phyloP scores from a whole-genome alignment of 345 rosid genomes.

The Viola odorata region DNA sequence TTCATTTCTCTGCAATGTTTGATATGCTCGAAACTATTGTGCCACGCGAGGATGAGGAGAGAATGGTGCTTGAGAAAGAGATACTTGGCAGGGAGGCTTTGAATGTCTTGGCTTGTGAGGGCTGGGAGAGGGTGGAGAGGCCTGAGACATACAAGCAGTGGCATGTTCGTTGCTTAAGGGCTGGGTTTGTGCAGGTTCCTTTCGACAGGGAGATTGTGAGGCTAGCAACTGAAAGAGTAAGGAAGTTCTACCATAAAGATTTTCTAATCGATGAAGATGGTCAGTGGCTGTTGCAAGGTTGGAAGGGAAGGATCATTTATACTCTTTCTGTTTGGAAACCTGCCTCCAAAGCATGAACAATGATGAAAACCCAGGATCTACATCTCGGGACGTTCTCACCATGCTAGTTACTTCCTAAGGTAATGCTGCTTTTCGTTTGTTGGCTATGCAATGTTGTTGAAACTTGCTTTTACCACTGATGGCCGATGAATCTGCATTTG shows the following conservation, averaged over 20 bases:
- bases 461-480: too few species aligned
- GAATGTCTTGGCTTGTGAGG: conserved; percentile 24
- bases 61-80: conserved; percentile 26
- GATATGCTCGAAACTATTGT: conserved; percentile 16
- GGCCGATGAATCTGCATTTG: too few species aligned
- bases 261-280: conserved; percentile 21
- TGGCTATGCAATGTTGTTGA: too few species aligned
- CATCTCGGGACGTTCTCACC: not conserved
- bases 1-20: conserved; percentile 22
- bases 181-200: conserved; percentile 20
- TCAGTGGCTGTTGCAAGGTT: conserved; percentile 22
- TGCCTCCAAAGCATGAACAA: not conserved
- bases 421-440: too few species aligned
- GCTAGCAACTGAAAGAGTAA: not conserved
- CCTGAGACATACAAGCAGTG: conserved; percentile 30
- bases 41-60: conserved; percentile 10
- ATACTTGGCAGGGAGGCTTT: conserved; percentile 16
- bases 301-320: conserved; percentile 23
- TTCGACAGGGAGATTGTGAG: conserved; percentile 13
- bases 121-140: conserved; percentile 20
- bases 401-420: too few species aligned
- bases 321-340: conserved; percentile 17
- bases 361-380: not conserved
- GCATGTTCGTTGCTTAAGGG: conserved; percentile 21
- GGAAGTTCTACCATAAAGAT: conserved; percentile 17